phyloP scores from a whole-genome alignment of 306 rosid genomes.

The Crotalaria pallida region DNA sequence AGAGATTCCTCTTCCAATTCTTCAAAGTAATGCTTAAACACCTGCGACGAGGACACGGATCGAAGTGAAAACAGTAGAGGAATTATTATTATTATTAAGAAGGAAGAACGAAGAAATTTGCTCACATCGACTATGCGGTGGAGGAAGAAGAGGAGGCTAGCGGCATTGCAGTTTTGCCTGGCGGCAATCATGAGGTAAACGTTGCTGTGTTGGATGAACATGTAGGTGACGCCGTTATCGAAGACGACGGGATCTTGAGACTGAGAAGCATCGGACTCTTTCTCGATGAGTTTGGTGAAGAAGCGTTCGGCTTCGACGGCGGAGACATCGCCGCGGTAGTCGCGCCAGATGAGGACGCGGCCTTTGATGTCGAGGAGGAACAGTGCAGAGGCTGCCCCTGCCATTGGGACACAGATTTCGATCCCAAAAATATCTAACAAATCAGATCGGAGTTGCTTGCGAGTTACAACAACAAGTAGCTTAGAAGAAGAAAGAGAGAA shows the following conservation, averaged over 20 bases:
- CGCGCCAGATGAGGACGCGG: slow-evolving; percentile 93
- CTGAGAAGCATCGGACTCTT: slow-evolving; percentile 46
- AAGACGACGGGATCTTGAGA: slow-evolving; percentile 85
- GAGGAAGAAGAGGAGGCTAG: slow-evolving; percentile 73
- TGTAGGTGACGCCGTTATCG: slow-evolving; percentile 77
- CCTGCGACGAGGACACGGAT: slow-evolving; percentile 20
- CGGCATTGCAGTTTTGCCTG: slow-evolving; percentile 92
- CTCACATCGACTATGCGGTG: slow-evolving; percentile 80
- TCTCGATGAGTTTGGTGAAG: slow-evolving; percentile 88
- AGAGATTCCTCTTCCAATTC: slow-evolving; percentile 93
- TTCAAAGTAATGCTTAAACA: slow-evolving; percentile 85
- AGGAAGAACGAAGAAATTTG: not conserved
- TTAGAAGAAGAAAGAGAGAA: not conserved
- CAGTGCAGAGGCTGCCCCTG: slow-evolving; percentile 93
- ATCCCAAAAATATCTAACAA: not conserved
- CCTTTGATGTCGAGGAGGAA: slow-evolving; percentile 94
- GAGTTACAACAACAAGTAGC: not conserved
- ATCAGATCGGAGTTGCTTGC: slow-evolving; percentile 26
- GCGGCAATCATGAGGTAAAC: slow-evolving; percentile 75
- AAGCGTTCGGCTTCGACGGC: slow-evolving; percentile 78
- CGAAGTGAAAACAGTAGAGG: no score
- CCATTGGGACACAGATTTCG: slow-evolving; percentile 41
- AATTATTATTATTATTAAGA: no score
- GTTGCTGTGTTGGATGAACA: slow-evolving; percentile 84
- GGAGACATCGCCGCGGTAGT: slow-evolving; percentile 89